Evolutionary conservation across 495 filamentous ascomycete genomes (phyloP).

Genomic region (Penicillium mononematosum): DNA sequence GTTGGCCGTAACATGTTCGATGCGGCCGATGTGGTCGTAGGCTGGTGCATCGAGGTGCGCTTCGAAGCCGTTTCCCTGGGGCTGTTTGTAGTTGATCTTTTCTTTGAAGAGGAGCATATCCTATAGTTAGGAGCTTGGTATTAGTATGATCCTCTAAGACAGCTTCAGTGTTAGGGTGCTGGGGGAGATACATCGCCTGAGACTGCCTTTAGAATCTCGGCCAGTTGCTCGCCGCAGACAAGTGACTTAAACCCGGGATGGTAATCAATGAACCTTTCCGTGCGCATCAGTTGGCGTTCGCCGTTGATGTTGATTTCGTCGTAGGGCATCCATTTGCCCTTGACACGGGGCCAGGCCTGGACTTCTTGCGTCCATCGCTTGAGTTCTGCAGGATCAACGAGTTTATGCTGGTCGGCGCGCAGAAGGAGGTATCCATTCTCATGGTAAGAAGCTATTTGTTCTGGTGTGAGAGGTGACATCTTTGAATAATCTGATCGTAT

Average conservation of each 20-base stretch:
- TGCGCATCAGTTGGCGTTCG: conserved; percentile 43
- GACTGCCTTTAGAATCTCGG: conserved; percentile 35
- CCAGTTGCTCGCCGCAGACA: conserved; percentile 34
- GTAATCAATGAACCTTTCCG: conserved; percentile 44
- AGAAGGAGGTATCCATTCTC: conserved; percentile 41
- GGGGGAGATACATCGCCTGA: conserved; percentile 25
- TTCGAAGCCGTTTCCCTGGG: conserved; percentile 39
- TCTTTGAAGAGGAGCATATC: conserved; percentile 49
- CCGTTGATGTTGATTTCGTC: conserved; percentile 44
- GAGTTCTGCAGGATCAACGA: conserved; percentile 29
- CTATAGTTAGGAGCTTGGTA: conserved; percentile 8
- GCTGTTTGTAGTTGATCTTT: conserved; percentile 45
- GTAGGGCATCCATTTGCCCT: conserved; percentile 47
- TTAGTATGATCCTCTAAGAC: not conserved
- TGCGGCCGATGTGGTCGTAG: conserved; percentile 44
- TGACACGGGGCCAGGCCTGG: conserved; percentile 36
- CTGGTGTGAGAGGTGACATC: conserved; percentile 24
- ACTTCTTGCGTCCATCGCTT: conserved; percentile 43
- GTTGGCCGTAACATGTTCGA: conserved; percentile 44
- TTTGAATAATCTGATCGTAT: not conserved
- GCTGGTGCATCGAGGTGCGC: conserved; percentile 46
- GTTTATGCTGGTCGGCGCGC: conserved; percentile 28
- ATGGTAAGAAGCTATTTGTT: conserved; percentile 36
- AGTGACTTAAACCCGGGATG: conserved; percentile 36
- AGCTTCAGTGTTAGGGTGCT: not conserved